A percentile compares a stretch with the other conserved stretches of the same genome.
These are phyloP conservation scores for Saccharomycopsis crataegensis DNA, from an alignment of 1,139 yeast species.

Conservation along the genomic window DNA sequence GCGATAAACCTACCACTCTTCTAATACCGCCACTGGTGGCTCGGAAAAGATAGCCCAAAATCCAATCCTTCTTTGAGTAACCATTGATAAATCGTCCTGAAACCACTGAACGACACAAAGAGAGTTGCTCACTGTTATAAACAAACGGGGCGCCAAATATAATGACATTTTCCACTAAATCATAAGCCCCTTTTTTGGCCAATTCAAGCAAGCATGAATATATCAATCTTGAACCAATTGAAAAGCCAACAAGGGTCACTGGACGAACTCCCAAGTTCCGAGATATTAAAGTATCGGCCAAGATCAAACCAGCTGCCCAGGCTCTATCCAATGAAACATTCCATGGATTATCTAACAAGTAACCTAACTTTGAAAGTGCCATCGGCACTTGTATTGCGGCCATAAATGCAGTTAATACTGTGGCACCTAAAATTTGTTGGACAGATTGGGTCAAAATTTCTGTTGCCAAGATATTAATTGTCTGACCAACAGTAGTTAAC, in stretches of 20 bases:
- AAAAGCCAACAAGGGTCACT: constrained; percentile 85
- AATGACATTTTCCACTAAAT: constrained; percentile 82
- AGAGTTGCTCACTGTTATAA: constrained; percentile 68
- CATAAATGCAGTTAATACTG: constrained; percentile 87
- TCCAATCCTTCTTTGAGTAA: constrained; percentile 91
- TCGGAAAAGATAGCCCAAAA: constrained; percentile 85
- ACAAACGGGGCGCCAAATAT: constrained; percentile 88
- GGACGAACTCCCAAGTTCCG: constrained; percentile 93
- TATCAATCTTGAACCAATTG: constrained; percentile 88
- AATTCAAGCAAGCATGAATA: constrained; percentile 85
- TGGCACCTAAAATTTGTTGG: constrained; percentile 91
- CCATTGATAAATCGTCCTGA: constrained; percentile 90
- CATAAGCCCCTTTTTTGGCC: constrained; percentile 80
- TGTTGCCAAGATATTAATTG: constrained; percentile 85
- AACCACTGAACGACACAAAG: constrained; percentile 77
- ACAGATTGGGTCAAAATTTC: constrained; percentile 90
- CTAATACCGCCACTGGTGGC: constrained; percentile 95
- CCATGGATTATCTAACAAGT: constrained; percentile 95
- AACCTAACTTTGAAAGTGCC: constrained; percentile 83
- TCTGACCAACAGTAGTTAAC: constrained; percentile 94
- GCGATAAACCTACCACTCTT: constrained; percentile 83
- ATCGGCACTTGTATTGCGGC: constrained; percentile 93
- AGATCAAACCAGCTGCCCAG: constrained; percentile 87
- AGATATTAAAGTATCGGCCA: constrained; percentile 85
- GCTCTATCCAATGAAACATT: constrained; percentile 94